A percentile compares a stretch with the other conserved stretches of the same genome.
Conservation (phyloP, 441 rosid genomes). For the Populus hybrid region DNA sequence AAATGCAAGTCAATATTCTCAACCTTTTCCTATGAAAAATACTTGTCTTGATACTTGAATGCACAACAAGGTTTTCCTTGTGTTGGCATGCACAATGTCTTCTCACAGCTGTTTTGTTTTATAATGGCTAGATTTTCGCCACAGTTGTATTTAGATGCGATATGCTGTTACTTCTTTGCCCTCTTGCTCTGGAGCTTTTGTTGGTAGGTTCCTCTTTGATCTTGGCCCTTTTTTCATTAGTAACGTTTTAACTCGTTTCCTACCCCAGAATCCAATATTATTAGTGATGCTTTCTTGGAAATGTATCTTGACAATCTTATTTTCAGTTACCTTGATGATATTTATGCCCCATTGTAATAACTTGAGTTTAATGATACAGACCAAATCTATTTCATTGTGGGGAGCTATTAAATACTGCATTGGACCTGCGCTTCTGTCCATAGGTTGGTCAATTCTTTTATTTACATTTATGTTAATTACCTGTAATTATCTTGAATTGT, state of each 20-base stretch:
- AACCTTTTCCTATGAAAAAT: not conserved
- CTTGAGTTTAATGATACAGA: conserved; percentile 48
- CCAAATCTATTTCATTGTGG: conserved; percentile 69
- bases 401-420: conserved; percentile 65
- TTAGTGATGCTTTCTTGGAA: not conserved
- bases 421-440: conserved; percentile 49
- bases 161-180: conserved; percentile 70
- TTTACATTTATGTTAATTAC: not conserved
- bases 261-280: not conserved
- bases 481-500: not conserved
- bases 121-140: conserved; percentile 61
- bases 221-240: not conserved
- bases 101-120: conserved; percentile 17
- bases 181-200: conserved; percentile 74
- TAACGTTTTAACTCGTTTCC: not conserved
- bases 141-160: conserved; percentile 84
- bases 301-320: not conserved
- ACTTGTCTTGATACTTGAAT: not conserved
- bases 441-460: conserved; percentile 42
- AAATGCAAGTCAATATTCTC: not conserved
- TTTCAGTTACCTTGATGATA: conserved; percentile 12
- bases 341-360: conserved; percentile 28
- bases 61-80: conserved; percentile 14
- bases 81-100: conserved; percentile 20
- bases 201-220: conserved; percentile 54